A percentile compares a stretch with the other conserved stretches of the same genome.
These are phyloP conservation scores for Pseudogymnoascus destructans DNA, from an alignment of 2,329 filamentous ascomycete species.

Conservation along the genomic window DNA sequence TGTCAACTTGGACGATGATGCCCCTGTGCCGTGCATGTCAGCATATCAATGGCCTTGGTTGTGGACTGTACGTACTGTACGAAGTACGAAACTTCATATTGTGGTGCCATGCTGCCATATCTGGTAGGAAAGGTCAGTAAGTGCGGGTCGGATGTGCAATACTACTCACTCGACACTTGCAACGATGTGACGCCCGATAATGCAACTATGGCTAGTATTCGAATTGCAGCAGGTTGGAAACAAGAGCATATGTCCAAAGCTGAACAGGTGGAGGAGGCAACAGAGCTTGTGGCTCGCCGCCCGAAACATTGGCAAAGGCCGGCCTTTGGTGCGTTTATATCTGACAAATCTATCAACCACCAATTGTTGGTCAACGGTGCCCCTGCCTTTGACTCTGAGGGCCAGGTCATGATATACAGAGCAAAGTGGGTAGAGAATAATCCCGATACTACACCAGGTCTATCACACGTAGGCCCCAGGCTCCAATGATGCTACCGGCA, in stretches of 20 bases:
- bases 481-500: too few relatives aligned
- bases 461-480: too few relatives aligned
- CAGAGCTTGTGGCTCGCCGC: too few relatives aligned
- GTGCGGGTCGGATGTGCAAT: not conserved
- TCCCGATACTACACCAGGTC: too few relatives aligned
- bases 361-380: too few relatives aligned
- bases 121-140: not conserved
- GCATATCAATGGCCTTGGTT: not conserved
- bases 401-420: too few relatives aligned
- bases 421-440: too few relatives aligned
- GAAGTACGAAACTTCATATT: not conserved
- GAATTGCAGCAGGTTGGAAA: not conserved
- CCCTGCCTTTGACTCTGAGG: too few relatives aligned
- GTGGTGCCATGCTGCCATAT: not conserved
- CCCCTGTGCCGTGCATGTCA: not conserved
- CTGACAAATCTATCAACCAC: too few relatives aligned
- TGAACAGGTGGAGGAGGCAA: not conserved
- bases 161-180: not conserved
- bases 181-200: constrained; percentile 3
- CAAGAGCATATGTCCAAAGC: not conserved
- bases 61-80: not conserved
- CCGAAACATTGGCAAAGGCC: not conserved
- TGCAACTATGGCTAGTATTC: not conserved
- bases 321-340: too few relatives aligned
- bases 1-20: not conserved